Base-by-base conservation (phyloP, 768 basidiomycete genomes). In the Phallus indusiatus region DNA sequence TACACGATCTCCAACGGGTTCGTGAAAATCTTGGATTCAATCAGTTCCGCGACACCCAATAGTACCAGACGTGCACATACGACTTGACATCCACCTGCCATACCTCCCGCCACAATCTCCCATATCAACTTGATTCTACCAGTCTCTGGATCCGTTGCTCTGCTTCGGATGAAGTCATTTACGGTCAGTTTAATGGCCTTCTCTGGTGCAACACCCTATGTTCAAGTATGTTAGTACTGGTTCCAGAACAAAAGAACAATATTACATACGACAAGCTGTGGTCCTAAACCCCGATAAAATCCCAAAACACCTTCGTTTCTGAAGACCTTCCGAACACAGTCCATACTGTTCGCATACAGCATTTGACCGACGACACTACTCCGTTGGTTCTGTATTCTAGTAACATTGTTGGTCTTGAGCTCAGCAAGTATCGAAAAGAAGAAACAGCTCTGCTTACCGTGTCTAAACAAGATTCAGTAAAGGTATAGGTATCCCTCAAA, bases 141-240 rank as follows among this genome's bases (percentile, higher is more conserved):
- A 10, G 96, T 99, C 71, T 95, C 93, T 21, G 94, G 91, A 72
- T 99, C 94, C 73, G 84, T 95, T 10, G 86, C 84, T 54, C 82
- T 81, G 22, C 81, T 77, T 35, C 96, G 85, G 21, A 99, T 78
- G 57, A 95, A 73, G 68, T 96, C 95, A 74, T 97, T 98, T 52
- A 99, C 88, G 1, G 96, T 96, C 61, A 99, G 74, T 71, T 99
- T 99, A 73, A 99, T 96, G 11, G 96, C 96, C 75, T 96, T 96
- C 72, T 96, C 93, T 11, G 93, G 93, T 35, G 93, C 93, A 53
- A 96, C 91, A 61, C 93, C 93, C 92, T 94, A 63, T 52, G 55
- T 51, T 42, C 42, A 10, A 42, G 35, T 24, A 47, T 10, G 20
- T 17, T 67, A 60, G 22, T 28, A 8, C 37, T 20, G 60, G 18